Conservation (phyloP, 371 early-diverging fungal genomes). For the Lichtheimia hyalospora region DNA sequence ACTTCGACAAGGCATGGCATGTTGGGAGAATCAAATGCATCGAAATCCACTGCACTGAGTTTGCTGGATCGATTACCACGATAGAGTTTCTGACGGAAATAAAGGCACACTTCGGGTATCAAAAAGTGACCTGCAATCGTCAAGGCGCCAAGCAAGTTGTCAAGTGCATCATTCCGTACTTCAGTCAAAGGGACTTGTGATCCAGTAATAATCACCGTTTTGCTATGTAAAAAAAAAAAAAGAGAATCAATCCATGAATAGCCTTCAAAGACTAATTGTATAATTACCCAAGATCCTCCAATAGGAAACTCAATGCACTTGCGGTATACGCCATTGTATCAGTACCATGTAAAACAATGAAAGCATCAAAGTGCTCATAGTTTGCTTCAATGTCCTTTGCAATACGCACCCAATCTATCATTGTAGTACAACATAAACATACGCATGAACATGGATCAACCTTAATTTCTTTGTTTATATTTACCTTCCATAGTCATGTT, state of each 20-base stretch:
- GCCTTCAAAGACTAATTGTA: neutral
- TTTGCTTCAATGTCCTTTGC: conserved; percentile 94
- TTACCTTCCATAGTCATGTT: conserved; percentile 89
- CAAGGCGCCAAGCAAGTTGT: conserved; percentile 90
- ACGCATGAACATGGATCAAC: neutral
- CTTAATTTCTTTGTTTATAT: neutral
- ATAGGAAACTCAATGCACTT: conserved; percentile 93
- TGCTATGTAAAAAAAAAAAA: conserved; percentile 45
- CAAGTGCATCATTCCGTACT: conserved; percentile 95
- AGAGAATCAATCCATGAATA: neutral
- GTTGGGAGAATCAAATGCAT: conserved; percentile 97
- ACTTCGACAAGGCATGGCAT: conserved; percentile 84
- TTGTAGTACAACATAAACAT: neutral
- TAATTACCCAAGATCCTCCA: conserved; percentile 85
- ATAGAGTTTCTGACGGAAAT: conserved; percentile 92
- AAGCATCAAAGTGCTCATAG: conserved; percentile 91
- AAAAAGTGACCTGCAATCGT: conserved; percentile 95
- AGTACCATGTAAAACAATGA: conserved; percentile 92
- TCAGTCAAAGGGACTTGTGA: conserved; percentile 95
- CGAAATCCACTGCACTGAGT: conserved; percentile 91
- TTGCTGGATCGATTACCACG: conserved; percentile 96
- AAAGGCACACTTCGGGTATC: conserved; percentile 95
- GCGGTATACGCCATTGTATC: conserved; percentile 97
- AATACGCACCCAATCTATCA: conserved; percentile 91
- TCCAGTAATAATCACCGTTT: conserved; percentile 97